Base-by-base conservation (phyloP, 2,329 filamentous ascomycete genomes). In the Aureobasidium sp. region DNA sequence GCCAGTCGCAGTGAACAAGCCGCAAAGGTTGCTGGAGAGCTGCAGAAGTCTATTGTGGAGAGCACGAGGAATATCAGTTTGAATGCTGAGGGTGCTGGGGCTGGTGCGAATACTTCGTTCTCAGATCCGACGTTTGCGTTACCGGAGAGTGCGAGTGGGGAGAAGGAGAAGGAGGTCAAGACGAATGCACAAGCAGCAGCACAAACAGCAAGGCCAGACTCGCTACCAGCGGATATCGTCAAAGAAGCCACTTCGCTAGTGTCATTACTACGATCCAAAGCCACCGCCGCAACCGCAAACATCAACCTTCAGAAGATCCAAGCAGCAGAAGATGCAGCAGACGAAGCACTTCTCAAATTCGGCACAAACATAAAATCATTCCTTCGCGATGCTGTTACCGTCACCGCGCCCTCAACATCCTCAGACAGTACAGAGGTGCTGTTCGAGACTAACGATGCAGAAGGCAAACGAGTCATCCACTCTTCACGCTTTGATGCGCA, bases 401-500 rank as follows among this genome's bases (percentile, higher is more conserved):
- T 99, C 68, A 87, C 90, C 17, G 89, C 92, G 0, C 91, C 90
- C 0, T 67, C 63, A n/a, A 80, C 59, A 29, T 56, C 57, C 12
- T 43, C 55, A 1, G n/a, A 15, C 20, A 37, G 32, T 9, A 66
- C 69, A 1, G 73, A 87, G 53, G 85, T 96, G 36, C 80, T 97
- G 5, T 99, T 97, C 70, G 94, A 97, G 78, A 96, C 90, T 71
- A 96, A 93, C 73, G 93, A 97, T 74, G 84, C 86, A 6, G 82
- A 84, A 55, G 93, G 92, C 29, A 97, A 94, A 80, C 84, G 94
- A 61, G 91, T 97, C 17, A 96, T 97, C 66, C 94, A 99, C 73
- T 90, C 91, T 1, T 96, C 92, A 57, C 84, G 94, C 65, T 93
- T 97, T 72, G 94, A 99, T 71, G 94, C 94, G 0, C 94, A 97